Conservation (phyloP, 768 basidiomycete species). For the Hypholoma fasciculare region DNA sequence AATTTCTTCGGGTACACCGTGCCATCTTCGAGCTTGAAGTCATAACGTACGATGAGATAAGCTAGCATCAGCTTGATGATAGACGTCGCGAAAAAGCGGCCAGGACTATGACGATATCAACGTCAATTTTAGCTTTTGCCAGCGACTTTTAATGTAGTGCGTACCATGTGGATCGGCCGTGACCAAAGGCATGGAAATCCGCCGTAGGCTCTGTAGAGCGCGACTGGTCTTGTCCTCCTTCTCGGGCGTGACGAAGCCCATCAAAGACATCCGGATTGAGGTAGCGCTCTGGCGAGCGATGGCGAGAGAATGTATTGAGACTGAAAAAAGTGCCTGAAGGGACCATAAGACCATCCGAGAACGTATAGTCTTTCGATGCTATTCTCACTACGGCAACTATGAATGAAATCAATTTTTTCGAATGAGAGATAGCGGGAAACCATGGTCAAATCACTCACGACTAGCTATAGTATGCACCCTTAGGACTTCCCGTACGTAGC, state of each 20-base stretch:
- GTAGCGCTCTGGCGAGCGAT: slow-evolving; percentile 9
- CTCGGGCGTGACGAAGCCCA: slow-evolving; percentile 38
- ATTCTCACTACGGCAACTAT: slow-evolving; percentile 27
- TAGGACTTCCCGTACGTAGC: slow-evolving; percentile 42
- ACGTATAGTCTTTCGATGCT: slow-evolving; percentile 38
- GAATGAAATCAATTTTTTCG: no score
- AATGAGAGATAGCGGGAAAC: no score
- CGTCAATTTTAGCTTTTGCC: neutral
- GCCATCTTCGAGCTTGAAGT: neutral
- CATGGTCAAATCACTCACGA: no score
- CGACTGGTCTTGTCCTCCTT: slow-evolving; percentile 21
- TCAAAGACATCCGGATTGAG: slow-evolving; percentile 37
- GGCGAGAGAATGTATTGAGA: neutral
- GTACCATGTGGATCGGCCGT: slow-evolving; percentile 31
- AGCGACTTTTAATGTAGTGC: neutral
- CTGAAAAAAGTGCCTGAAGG: slow-evolving; percentile 37
- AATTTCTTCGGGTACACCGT: neutral
- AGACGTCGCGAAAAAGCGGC: neutral
- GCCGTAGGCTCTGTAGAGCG: slow-evolving; percentile 18
- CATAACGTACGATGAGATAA: neutral
- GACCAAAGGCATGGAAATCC: slow-evolving; percentile 33
- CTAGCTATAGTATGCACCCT: slow-evolving; percentile 7
- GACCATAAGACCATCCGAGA: slow-evolving; percentile 42
- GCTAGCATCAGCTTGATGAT: neutral
- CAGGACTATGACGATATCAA: neutral